Base-by-base conservation (phyloP, 2,329 filamentous ascomycete genomes). In the Aspergillus jensenii region DNA sequence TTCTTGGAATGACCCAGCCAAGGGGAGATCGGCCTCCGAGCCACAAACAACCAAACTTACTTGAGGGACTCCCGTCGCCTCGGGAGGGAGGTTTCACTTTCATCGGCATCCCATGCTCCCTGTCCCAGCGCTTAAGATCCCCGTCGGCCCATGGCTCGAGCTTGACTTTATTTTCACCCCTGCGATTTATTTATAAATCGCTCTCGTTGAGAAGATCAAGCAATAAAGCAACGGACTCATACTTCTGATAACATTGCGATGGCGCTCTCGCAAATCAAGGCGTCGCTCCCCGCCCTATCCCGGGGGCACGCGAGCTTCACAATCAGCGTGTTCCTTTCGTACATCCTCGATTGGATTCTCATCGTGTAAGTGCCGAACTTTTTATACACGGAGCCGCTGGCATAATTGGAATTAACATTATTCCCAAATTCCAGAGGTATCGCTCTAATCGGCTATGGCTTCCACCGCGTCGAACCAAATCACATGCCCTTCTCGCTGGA, bases 291-390 rank as follows among this genome's bases (percentile, higher is more conserved):
- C 35, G 31, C 14, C 8, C 25, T 61, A 52, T 44, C 39, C 40
- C 35, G 60, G 56, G 56, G 62, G 54, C 51, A 56, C 21, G 35
- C 14, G 31, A 43, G 49, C 53, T 62, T 76, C 54, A 81, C 82
- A 5, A 79, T 80, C 63, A 74, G 81, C 41, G 74, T 91, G 41
- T 70, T 88, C 43, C 67, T 84, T 9, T 89, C 88, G 4, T 93
- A 93, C 71, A 75, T 87, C 48, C 76, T 90, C 58, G 90, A 93
- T 76, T 93, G 90, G 90, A 69, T 89, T 47, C 79, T 90, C 3
- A 76, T 78, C 23, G 74, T 88, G 82, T 84, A 72, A 68, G 78
- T 71, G 23, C 44, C 8, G 27, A 27, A 19, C 33, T 11, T 17
- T 9, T 40, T 37, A 23, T 3, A 7, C 39, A 4, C 8, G 9